These are phyloP conservation scores for Yamadazyma spencermartinsiae DNA, from an alignment of 1,139 yeast species.

Conservation along the genomic window DNA sequence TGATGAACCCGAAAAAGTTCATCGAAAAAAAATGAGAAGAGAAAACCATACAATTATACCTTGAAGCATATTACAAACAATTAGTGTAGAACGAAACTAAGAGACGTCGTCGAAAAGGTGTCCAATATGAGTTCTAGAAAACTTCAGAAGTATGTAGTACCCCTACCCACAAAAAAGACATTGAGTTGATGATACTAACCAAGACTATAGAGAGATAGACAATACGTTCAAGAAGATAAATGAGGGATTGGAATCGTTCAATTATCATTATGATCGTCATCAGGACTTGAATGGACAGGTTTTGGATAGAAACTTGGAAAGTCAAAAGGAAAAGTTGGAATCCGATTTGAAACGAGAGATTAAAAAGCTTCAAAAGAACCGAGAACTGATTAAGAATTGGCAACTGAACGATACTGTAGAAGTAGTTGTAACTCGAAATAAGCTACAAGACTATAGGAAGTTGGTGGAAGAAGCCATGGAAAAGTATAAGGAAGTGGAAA, in stretches of 20 bases:
- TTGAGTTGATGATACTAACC: slow-evolving; percentile 13
- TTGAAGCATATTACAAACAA: too few relatives aligned
- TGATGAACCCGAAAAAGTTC: too few relatives aligned
- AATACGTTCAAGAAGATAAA: slow-evolving; percentile 91
- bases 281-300: slow-evolving; percentile 38
- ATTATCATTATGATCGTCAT: slow-evolving; percentile 47
- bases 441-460: slow-evolving; percentile 43
- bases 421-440: slow-evolving; percentile 40
- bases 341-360: slow-evolving; percentile 93
- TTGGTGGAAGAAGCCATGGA: slow-evolving; percentile 53
- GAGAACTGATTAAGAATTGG: slow-evolving; percentile 98
- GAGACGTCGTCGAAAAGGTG: slow-evolving; percentile 4
- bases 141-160: slow-evolving; percentile 49
- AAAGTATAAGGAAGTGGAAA: slow-evolving; percentile 48
- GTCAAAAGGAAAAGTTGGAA: slow-evolving; percentile 94
- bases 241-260: slow-evolving; percentile 87
- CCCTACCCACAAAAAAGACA: too few relatives aligned
- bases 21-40: too few relatives aligned
- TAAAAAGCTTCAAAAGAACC: slow-evolving; percentile 87
- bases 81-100: slow-evolving; percentile 6
- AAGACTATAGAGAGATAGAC: slow-evolving; percentile 68
- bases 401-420: slow-evolving; percentile 47
- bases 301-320: slow-evolving; percentile 73
- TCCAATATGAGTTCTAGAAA: slow-evolving; percentile 33
- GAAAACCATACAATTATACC: too few relatives aligned